Base-by-base conservation (phyloP, 1,139 yeast species). In the Protomyces inouyei region DNA sequence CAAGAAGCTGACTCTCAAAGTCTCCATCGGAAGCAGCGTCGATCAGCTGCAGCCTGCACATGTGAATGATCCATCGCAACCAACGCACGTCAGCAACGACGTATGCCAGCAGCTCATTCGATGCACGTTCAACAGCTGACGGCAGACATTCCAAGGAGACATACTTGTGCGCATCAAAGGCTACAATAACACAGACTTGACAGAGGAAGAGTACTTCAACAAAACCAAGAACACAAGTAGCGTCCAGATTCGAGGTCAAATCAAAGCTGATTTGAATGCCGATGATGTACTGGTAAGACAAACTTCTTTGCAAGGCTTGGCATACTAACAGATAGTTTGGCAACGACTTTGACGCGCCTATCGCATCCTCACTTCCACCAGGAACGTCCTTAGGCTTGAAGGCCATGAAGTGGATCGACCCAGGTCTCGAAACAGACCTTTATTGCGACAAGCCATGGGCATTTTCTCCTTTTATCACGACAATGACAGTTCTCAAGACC, bases 311-410 rank as follows among this genome's bases (percentile, higher is more conserved):
- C 32, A 6, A 28, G 32, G 32, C 32, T 28, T 28, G 32, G 8
- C 16, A 6, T 37, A 25, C 46, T 38, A 10, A 53, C 45, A 28
- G 38, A 12, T 36, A 38, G 37, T 61, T 40, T 32, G 92, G 92
- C 1, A 87, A 87, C 71, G 92, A 87, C 71, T 85, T 85, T 72
- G 83, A 80, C 25, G 74, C 78, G 38, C 86, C 90, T 0, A 82
- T 87, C 53, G 76, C 79, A 52, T 85, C 85, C 65, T 78, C 79
- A 65, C 80, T 87, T 12, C 93, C 93, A 2, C 85, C 76, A 78
- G 88, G 81, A 70, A 83, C 76, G 73, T 80, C 79, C 71, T 77
- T 73, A 72, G 89, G 87, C 70, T 80, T 77, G 64, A 71, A 72
- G 52, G 66, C 79, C n/a, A 77, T 80, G 72, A 75, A 76, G 61